Percentiles rank a stretch among this genome's conserved stretches.
These are phyloP conservation scores for Serendipita indica DNA, from an alignment of 768 basidiomycete species.

Conservation along the genomic window DNA sequence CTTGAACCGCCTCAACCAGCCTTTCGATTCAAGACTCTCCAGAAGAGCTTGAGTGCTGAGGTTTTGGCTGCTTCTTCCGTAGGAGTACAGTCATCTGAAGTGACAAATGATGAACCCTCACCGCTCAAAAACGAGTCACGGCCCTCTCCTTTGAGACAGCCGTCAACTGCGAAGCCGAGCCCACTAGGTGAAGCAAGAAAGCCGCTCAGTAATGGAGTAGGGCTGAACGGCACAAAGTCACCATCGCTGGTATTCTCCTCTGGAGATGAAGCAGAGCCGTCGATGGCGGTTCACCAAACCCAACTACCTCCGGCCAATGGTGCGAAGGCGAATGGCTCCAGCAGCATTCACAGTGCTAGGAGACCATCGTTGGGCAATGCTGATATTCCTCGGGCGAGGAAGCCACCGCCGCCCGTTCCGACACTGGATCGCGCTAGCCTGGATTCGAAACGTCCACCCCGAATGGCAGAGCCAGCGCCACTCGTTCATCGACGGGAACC, in stretches of 20 bases:
- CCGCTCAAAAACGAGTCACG: background rate
- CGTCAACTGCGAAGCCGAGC: too few relatives aligned
- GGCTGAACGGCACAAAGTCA: background rate
- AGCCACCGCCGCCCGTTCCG: conserved; percentile 4
- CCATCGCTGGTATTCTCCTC: background rate
- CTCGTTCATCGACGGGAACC: conserved; percentile 3
- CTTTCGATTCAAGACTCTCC: background rate
- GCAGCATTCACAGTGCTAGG: background rate
- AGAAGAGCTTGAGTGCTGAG: conserved; percentile 2
- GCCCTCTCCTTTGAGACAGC: too few relatives aligned
- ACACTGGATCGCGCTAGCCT: background rate
- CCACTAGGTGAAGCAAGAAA: too few relatives aligned
- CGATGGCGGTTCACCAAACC: background rate
- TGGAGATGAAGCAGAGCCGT: background rate
- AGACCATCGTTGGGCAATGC: conserved; percentile 3
- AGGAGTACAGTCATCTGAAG: background rate
- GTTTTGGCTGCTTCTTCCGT: background rate
- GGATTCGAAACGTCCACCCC: background rate
- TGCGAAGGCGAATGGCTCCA: background rate
- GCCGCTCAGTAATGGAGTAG: background rate
- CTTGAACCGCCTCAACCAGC: conserved; percentile 2
- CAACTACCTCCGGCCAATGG: background rate
- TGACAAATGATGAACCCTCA: background rate
- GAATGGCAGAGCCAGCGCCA: background rate
- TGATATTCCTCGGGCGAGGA: background rate